phyloP scores from a whole-genome alignment of 1,139 yeast species.

The Maudiozyma humilis region DNA sequence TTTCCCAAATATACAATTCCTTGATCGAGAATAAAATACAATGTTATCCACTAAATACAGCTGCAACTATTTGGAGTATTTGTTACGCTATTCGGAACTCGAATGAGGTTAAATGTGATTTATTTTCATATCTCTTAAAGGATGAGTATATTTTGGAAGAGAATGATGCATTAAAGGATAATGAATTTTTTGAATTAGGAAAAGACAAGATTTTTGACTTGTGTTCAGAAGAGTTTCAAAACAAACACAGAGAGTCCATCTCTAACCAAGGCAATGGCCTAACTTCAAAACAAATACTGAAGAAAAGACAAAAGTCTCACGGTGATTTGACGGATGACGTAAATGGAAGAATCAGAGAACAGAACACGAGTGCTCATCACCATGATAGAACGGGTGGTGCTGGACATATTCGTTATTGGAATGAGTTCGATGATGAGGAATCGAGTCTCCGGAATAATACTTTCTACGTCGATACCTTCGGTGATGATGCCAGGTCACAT shows the following conservation, averaged over 20 bases:
- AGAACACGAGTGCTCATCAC: neutral
- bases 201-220: slow-evolving; percentile 12
- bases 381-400: slow-evolving; percentile 2
- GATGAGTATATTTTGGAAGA: slow-evolving; percentile 15
- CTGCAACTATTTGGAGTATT: slow-evolving; percentile 25
- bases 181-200: slow-evolving; percentile 23
- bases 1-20: slow-evolving; percentile 31
- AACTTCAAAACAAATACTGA: neutral
- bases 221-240: slow-evolving; percentile 10
- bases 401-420: slow-evolving; percentile 49
- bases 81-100: slow-evolving; percentile 13
- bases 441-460: slow-evolving; percentile 34
- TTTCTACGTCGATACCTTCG: slow-evolving; percentile 20
- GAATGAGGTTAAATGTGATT: slow-evolving; percentile 27
- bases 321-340: neutral
- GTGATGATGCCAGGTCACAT: neutral
- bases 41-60: slow-evolving; percentile 31
- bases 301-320: slow-evolving; percentile 1
- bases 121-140: slow-evolving; percentile 30
- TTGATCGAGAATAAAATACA: slow-evolving; percentile 34
- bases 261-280: neutral
- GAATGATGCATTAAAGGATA: slow-evolving; percentile 11
- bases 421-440: slow-evolving; percentile 62
- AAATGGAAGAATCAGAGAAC: neutral
- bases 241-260: neutral